phyloP scores from a whole-genome alignment of 352 stramenopile species.

The Globisporangium yorkense region DNA sequence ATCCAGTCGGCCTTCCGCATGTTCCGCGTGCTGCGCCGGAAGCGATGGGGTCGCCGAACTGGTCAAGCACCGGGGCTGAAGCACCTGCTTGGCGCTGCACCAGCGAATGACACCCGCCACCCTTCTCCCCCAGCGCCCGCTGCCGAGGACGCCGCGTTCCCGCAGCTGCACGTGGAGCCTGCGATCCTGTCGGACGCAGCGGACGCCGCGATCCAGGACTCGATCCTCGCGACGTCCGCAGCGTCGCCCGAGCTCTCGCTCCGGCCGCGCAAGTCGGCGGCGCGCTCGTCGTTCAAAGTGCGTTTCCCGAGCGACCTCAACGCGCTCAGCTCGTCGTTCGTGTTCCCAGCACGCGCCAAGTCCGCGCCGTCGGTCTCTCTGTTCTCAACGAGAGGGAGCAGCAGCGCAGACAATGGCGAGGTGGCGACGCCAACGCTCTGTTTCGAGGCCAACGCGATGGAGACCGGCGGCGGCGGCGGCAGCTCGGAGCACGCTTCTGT shows the following conservation, averaged over 20 bases:
- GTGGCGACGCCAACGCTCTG: background rate
- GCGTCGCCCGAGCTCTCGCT: constrained; percentile 7
- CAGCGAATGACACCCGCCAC: background rate
- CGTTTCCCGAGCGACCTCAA: background rate
- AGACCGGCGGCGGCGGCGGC: background rate
- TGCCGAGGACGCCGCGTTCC: too few relatives aligned
- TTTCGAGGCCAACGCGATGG: background rate
- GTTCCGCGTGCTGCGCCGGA: constrained; percentile 35
- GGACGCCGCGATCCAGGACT: constrained; percentile 7
- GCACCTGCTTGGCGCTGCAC: too few relatives aligned
- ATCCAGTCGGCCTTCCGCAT: constrained; percentile 66
- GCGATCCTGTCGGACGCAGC: too few relatives aligned
- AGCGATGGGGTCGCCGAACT: background rate
- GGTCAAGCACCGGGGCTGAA: background rate
- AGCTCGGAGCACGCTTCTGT: too few relatives aligned
- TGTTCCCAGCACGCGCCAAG: constrained; percentile 1
- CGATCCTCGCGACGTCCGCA: constrained; percentile 11
- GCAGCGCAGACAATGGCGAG: background rate
- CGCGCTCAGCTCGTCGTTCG: background rate
- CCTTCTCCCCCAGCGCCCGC: too few relatives aligned
- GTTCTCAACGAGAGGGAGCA: background rate
- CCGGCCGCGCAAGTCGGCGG: constrained; percentile 2
- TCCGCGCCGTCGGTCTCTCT: background rate
- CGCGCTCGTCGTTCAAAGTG: constrained; percentile 5
- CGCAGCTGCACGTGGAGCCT: too few relatives aligned